Evolutionary conservation across 2,329 filamentous ascomycete species (phyloP).

Genomic region (Dothideomycetes sp.): DNA sequence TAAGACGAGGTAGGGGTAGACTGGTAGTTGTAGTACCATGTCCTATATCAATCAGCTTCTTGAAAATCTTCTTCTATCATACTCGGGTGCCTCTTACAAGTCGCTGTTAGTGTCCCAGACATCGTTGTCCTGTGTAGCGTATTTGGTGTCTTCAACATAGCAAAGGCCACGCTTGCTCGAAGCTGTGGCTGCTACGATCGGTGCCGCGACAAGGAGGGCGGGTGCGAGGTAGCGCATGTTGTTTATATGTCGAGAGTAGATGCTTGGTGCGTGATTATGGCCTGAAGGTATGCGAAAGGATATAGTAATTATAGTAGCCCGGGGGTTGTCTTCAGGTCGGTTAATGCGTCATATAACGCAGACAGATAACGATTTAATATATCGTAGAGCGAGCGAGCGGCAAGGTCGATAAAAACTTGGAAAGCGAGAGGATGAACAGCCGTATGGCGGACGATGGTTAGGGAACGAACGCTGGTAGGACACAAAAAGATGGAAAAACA

Average conservation of each 20-base stretch:
- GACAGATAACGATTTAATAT: slow-evolving; percentile 4
- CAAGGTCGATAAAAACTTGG: slow-evolving; percentile 1
- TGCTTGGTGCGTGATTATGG: neutral
- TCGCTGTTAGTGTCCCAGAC: slow-evolving; percentile 54
- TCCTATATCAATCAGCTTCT: slow-evolving; percentile 22
- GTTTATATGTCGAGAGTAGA: neutral
- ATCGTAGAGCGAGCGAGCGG: neutral
- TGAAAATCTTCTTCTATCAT: neutral
- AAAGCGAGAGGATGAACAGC: neutral
- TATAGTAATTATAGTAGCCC: too few relatives aligned
- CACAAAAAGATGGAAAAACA: neutral
- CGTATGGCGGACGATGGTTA: neutral
- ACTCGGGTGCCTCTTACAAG: slow-evolving; percentile 28
- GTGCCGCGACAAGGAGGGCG: slow-evolving; percentile 8
- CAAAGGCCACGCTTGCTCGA: slow-evolving; percentile 63
- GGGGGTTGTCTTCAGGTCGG: neutral
- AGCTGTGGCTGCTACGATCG: slow-evolving; percentile 18
- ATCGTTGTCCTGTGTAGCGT: slow-evolving; percentile 53
- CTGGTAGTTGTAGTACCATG: slow-evolving; percentile 81
- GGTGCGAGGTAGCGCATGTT: slow-evolving; percentile 6
- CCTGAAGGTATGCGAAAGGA: neutral
- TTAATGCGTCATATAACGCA: slow-evolving; percentile 1
- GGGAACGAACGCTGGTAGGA: neutral
- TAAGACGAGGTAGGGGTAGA: slow-evolving; percentile 36
- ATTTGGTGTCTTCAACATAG: slow-evolving; percentile 46